Base-by-base conservation (phyloP, 257 asterid species). In the Solanum phureja region DNA sequence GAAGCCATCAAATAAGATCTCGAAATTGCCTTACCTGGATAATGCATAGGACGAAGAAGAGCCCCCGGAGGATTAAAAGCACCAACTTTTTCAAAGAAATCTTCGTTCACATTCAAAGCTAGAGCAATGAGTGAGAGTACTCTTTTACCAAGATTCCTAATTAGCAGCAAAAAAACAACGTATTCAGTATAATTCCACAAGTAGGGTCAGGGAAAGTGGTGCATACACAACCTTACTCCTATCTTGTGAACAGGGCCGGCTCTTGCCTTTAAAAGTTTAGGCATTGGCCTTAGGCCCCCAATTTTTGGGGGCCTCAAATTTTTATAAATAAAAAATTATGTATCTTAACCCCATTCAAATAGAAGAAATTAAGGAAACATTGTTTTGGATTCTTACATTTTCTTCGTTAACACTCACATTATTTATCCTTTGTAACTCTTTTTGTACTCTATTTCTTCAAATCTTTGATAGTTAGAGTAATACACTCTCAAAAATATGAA, bases 11-110 rank as follows among this genome's bases (percentile, higher is more conserved):
- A 24, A 42, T 24, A n/a, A 13, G 29, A 14, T 3, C 23, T 40
- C 24, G 1, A 75, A 72, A 34, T 23, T 60, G 27, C 8, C 46
- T 72, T 35, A 92, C 96, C 94, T 89, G 94, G 96, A 88, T 94
- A 93, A 64, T 86, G 95, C 60, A 94, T 76, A 76, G 92, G 91
- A 83, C 95, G 94, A 40, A 94, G 92, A 89, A 90, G 89, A 88
- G 77, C 89, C 34, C 76, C 38, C 14, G 93, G 94, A 31, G 87
- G 90, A 83, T 86, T 77, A 34, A 92, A 87, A 46, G 95, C 96
- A 46, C 95, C 96, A 35, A 89, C 84, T 49, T 90, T 88, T 89
- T 88, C 83, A 84, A 94, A 94, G 89, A 91, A 93, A 86, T 86
- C 93, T 84, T 94, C 92, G 34, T 91, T 92, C 87, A 87, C 88